Evolutionary conservation across 805 yeast species (phyloP).

Genomic region (Metschnikowia continentalis): DNA sequence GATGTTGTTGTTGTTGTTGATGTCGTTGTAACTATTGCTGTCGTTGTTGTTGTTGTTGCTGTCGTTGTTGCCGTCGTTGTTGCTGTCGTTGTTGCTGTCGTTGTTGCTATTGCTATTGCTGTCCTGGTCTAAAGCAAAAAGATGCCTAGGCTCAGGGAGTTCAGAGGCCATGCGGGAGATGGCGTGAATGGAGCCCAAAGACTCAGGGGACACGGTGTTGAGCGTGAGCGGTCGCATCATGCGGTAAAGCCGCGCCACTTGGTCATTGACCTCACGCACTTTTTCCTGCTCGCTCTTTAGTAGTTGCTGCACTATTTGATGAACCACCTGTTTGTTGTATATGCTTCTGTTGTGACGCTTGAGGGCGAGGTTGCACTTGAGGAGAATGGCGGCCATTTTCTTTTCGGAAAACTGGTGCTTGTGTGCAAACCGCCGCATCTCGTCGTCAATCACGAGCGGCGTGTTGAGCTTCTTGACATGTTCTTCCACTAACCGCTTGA

Average conservation of each 20-base stretch:
- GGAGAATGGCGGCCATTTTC: constrained; percentile 18
- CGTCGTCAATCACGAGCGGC: constrained; percentile 24
- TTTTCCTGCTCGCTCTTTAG: constrained; percentile 30
- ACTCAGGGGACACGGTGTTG: neutral
- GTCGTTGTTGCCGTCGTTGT: no score
- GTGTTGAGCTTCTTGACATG: constrained; percentile 26
- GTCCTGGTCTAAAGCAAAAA: constrained; percentile 12
- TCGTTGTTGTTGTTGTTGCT: no score
- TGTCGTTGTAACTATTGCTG: no score
- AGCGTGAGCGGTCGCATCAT: constrained; percentile 25
- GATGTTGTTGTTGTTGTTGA: no score
- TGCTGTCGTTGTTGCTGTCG: no score
- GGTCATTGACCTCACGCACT: constrained; percentile 25
- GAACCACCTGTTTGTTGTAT: constrained; percentile 29
- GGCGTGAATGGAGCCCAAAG: neutral
- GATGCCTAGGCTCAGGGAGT: constrained; percentile 33
- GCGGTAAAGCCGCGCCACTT: constrained; percentile 19
- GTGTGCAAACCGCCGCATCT: constrained; percentile 15
- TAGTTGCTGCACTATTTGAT: constrained; percentile 36
- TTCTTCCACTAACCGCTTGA: constrained; percentile 31
- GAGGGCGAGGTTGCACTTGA: constrained; percentile 21
- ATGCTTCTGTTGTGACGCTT: constrained; percentile 26
- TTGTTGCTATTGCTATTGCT: no score
- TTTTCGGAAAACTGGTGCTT: constrained; percentile 8
- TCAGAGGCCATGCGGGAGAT: constrained; percentile 22